Conservation (phyloP, 2,329 filamentous ascomycete genomes). For the Acephala macrosclerotiorum region DNA sequence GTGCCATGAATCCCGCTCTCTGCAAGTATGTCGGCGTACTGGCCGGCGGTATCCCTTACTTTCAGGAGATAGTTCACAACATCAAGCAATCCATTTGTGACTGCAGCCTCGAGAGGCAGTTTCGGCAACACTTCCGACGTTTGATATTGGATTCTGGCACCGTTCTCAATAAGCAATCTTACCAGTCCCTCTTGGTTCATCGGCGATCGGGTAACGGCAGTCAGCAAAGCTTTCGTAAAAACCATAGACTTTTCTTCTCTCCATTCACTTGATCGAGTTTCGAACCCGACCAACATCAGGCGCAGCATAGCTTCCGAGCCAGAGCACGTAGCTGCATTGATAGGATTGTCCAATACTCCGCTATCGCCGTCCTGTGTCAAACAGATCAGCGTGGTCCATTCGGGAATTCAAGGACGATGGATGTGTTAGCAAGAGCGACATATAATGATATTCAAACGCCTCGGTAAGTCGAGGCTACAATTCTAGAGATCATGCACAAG, state of each 20-base stretch:
- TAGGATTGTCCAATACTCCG: constrained; percentile 12
- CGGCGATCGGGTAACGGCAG: neutral
- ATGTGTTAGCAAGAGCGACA: too few species aligned
- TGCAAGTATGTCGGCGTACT: constrained; percentile 5
- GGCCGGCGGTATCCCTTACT: too few species aligned
- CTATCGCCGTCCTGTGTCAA: constrained; percentile 8
- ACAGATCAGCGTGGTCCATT: too few species aligned
- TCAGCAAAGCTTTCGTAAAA: neutral
- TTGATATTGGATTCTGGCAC: neutral
- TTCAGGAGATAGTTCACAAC: constrained; percentile 15
- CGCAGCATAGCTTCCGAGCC: constrained; percentile 7
- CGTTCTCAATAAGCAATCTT: neutral
- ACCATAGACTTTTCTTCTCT: neutral
- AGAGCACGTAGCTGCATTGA: constrained; percentile 18
- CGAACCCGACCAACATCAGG: constrained; percentile 12
- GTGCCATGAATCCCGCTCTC: constrained; percentile 18
- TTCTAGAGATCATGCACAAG: too few species aligned
- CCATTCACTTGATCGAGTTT: neutral
- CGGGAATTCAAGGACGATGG: too few species aligned
- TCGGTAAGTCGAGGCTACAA: too few species aligned
- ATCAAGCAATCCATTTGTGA: neutral
- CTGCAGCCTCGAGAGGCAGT: constrained; percentile 18
- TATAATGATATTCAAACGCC: too few species aligned
- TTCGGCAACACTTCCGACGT: constrained; percentile 5
- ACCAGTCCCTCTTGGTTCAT: neutral